Percentiles rank a stretch among this genome's conserved stretches.
Evolutionary conservation across 495 filamentous ascomycete genomes (phyloP).

Genomic region (Friedmanniomyces simplex): DNA sequence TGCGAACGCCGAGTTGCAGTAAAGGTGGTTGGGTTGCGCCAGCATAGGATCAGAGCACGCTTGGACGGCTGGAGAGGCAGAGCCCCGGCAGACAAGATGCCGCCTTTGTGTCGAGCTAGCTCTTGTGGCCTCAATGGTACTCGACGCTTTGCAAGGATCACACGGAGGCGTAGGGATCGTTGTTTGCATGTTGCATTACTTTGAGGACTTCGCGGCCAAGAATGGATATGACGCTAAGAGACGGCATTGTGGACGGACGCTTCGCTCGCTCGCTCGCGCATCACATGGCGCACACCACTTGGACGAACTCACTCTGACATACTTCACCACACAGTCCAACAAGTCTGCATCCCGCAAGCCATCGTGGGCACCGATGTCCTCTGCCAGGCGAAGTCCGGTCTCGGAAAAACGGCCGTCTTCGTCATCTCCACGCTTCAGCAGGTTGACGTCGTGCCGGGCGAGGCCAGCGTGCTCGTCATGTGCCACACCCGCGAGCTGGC

Average conservation of each 20-base stretch:
- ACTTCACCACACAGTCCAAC: constrained; percentile 82
- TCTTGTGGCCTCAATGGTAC: background rate
- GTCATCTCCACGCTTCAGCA: constrained; percentile 96
- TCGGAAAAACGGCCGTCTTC: constrained; percentile 98
- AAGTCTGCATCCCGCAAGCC: constrained; percentile 94
- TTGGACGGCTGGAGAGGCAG: background rate
- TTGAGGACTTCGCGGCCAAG: too few species aligned
- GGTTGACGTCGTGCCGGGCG: constrained; percentile 86
- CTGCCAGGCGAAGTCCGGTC: constrained; percentile 98
- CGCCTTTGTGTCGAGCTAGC: background rate
- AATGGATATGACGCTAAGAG: background rate
- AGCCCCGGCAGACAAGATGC: background rate
- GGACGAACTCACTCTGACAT: constrained; percentile 82
- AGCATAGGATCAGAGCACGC: background rate
- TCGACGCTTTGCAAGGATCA: background rate
- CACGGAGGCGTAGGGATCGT: background rate
- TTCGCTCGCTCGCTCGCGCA: constrained; percentile 17
- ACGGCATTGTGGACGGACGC: constrained; percentile 53
- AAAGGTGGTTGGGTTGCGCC: background rate
- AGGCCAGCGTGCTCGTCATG: constrained; percentile 92
- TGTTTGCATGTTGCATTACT: background rate
- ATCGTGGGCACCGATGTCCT: constrained; percentile 97
- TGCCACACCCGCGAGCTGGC: constrained; percentile 98
- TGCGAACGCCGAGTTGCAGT: background rate
- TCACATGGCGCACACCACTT: constrained; percentile 32